phyloP scores from a whole-genome alignment of 257 asterid species.

The Lithospermum erythrorhizon region DNA sequence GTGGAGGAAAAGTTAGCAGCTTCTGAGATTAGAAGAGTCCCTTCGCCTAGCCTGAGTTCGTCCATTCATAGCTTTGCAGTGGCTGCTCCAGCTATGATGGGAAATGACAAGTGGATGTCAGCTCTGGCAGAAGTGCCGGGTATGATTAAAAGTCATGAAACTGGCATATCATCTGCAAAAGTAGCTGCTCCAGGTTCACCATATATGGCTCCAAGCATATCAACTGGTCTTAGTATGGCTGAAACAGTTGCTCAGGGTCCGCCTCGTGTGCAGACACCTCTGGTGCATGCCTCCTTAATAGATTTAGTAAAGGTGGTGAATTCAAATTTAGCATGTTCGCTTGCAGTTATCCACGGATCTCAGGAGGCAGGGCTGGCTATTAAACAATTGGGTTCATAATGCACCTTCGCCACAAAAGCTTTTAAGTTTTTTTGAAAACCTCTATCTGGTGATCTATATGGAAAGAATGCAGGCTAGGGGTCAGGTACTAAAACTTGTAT shows the following conservation, averaged over 20 bases:
- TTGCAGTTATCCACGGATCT: conserved; percentile 47
- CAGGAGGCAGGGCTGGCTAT: conserved; percentile 83
- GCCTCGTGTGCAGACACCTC: conserved; percentile 38
- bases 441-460: too few species aligned
- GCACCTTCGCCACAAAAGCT: conserved; percentile 63
- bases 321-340: conserved; percentile 11
- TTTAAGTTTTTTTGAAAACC: conserved; percentile 1
- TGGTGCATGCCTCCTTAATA: neutral
- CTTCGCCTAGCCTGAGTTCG: conserved; percentile 60
- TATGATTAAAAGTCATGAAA: conserved; percentile 28
- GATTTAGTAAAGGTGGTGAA: conserved; percentile 4
- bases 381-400: conserved; percentile 76
- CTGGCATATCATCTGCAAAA: conserved; percentile 28
- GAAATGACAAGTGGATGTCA: conserved; percentile 72
- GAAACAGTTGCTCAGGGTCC: conserved; percentile 72
- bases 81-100: conserved; percentile 33
- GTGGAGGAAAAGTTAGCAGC: conserved; percentile 1
- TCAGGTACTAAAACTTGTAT: neutral
- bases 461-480: neutral
- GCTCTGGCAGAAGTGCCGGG: conserved; percentile 64
- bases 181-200: conserved; percentile 28
- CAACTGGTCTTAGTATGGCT: conserved; percentile 64
- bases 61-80: conserved; percentile 40
- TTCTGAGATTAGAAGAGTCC: conserved; percentile 22
- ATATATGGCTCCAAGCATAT: conserved; percentile 24